Evolutionary conservation across 2,329 filamentous ascomycete genomes (phyloP), one percentile per base, ranked within the genome.

Genomic region (Colletotrichum shisoi): DNA sequence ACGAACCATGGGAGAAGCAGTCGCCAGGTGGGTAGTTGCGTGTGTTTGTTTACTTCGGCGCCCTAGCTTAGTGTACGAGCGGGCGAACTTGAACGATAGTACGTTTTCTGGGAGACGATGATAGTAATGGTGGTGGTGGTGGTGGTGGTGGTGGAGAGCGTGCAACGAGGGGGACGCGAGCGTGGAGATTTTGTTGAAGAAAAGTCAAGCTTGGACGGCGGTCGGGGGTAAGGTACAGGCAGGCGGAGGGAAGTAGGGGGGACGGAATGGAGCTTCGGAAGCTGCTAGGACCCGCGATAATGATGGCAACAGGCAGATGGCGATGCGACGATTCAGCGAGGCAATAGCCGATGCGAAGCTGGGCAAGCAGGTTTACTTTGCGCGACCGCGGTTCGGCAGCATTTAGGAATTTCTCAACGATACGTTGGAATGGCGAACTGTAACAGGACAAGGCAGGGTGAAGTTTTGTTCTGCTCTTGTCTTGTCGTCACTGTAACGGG

Each of bases 1-100:
- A 60, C 62, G 54, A 65, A 68, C 62, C 65, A 68, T 68, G 65
- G 62, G 62, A 68, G 34, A 27, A 37, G 49, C 21, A 27, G 24
- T 49, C 24, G 56, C 56, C 21, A 58, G 17, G 21, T 39, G 9
- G 44, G 31, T 31, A 34, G 57, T 39, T 34, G 53, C n/a, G 13
- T 56, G 46, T 31, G 24, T 13, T 57, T 19, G 27, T 53, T 45
- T 40, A 19, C 19, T 40, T 19, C 37, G 21, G 37, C 27, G 44
- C 46, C 27, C 48, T 42, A 40, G 48, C 40, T 40, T 21, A 37
- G 27, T 44, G 45, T 17, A 58, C 24, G 31, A 40, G 19, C 11
- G 27, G 45, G 24, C 3, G 52, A 8, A 13, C 11, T 53, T 27
- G 48, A 37, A 15, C 1, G 9, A 12, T 13, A n/a, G 11, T 37